phyloP scores from a whole-genome alignment of 495 filamentous ascomycete genomes.

The Neurospora sp. region DNA sequence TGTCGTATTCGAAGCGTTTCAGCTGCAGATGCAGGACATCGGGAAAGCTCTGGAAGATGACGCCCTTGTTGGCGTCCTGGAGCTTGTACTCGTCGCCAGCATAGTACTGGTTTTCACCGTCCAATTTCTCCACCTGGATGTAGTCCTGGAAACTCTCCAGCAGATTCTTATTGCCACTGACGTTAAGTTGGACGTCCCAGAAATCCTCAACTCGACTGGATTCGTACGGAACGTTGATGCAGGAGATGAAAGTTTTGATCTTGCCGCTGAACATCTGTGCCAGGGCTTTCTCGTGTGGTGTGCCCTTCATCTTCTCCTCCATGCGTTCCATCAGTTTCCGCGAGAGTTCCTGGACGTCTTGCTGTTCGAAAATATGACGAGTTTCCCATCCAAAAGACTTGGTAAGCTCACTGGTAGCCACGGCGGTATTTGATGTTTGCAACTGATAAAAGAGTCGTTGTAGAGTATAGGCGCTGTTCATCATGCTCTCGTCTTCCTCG shows the following conservation, averaged over 20 bases:
- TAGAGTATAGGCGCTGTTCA: conserved; percentile 86
- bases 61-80: conserved; percentile 94
- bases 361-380: conserved; percentile 95
- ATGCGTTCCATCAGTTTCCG: conserved; percentile 94
- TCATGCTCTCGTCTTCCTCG: conserved; percentile 62
- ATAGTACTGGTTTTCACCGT: conserved; percentile 97
- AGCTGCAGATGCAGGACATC: conserved; percentile 92
- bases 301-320: conserved; percentile 97
- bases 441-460: conserved; percentile 92
- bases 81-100: conserved; percentile 79
- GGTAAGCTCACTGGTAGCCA: conserved; percentile 86
- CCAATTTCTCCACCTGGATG: conserved; percentile 88
- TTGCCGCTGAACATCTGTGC: conserved; percentile 89
- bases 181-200: conserved; percentile 98
- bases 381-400: conserved; percentile 97
- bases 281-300: conserved; percentile 83
- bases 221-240: conserved; percentile 96
- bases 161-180: conserved; percentile 83
- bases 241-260: conserved; percentile 96
- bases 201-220: conserved; percentile 93
- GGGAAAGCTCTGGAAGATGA: conserved; percentile 93
- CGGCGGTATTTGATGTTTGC: conserved; percentile 70
- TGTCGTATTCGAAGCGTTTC: conserved; percentile 97
- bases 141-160: conserved; percentile 95
- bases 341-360: conserved; percentile 96